These are phyloP conservation scores for Forsythia viridissima DNA, from an alignment of 257 asterid genomes.

Conservation along the genomic window DNA sequence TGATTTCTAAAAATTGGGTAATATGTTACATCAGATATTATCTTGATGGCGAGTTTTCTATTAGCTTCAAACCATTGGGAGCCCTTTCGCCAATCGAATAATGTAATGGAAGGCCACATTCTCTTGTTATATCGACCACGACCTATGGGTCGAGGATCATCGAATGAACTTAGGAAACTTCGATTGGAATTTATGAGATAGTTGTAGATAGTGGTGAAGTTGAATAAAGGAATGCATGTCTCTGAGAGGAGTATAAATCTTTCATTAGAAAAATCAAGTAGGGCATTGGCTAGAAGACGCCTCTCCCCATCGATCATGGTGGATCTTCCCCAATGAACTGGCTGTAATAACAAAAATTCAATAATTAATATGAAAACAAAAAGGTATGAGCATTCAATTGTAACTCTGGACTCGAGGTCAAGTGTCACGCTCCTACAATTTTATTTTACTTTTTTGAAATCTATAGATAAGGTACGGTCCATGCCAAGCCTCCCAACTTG, in stretches of 20 bases:
- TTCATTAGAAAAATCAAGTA: constrained; percentile 63
- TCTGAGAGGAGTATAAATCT: constrained; percentile 70
- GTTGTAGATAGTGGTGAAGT: constrained; percentile 43
- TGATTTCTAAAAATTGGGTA: constrained; percentile 47
- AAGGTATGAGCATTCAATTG: too few species aligned
- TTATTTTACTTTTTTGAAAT: too few species aligned
- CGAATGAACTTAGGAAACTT: constrained; percentile 53
- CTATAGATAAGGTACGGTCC: too few species aligned
- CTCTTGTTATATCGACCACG: constrained; percentile 46
- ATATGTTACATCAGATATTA: constrained; percentile 34
- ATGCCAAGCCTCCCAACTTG: too few species aligned
- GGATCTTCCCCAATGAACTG: constrained; percentile 71
- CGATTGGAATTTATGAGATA: constrained; percentile 50
- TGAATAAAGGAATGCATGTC: constrained; percentile 55
- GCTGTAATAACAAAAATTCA: constrained; percentile 24
- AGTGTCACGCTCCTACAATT: too few species aligned
- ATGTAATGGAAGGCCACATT: constrained; percentile 46
- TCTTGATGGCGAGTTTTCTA: constrained; percentile 40
- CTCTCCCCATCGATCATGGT: constrained; percentile 75
- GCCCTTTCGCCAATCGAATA: constrained; percentile 57
- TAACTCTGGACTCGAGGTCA: too few species aligned
- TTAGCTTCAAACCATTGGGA: constrained; percentile 57
- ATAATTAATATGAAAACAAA: too few species aligned
- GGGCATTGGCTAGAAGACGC: constrained; percentile 70
- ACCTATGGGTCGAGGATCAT: constrained; percentile 51